Percentiles rank a stretch among this genome's conserved stretches.
Conservation (phyloP, 2,329 filamentous ascomycete species). For the Trichoderma sp. region DNA sequence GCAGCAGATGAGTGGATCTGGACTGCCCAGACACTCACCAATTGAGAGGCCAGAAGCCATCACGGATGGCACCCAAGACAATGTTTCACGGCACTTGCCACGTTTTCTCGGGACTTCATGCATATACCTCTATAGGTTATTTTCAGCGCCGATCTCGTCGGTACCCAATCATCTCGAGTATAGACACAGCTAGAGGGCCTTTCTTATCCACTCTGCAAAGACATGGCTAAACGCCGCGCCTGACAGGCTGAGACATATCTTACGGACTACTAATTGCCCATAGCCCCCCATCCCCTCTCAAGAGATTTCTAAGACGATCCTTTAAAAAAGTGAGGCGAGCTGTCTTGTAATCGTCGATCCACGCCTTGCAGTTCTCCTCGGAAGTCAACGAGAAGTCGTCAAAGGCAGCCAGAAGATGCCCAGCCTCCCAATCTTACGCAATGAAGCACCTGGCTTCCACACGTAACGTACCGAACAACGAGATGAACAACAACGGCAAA, state of each 20-base stretch:
- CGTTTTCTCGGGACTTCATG: not conserved
- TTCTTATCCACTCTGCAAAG: not conserved
- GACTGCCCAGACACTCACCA: not conserved
- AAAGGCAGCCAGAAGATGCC: not conserved
- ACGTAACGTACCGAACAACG: not conserved
- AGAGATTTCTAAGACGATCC: not conserved
- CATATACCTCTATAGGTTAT: not conserved
- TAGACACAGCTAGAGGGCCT: not conserved
- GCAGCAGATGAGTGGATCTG: not conserved
- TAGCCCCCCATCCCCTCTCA: not conserved
- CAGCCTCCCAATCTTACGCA: not conserved
- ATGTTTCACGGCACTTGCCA: not conserved
- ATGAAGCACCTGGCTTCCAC: not conserved
- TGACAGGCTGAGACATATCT: not conserved
- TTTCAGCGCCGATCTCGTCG: not conserved
- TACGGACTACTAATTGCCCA: not conserved
- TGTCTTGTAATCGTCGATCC: not conserved
- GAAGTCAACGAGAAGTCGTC: not conserved
- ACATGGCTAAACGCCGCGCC: not conserved
- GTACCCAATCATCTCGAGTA: not conserved
- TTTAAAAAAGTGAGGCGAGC: not conserved
- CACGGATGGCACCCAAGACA: conserved; percentile 5
- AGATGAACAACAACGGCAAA: not conserved
- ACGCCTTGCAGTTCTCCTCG: not conserved
- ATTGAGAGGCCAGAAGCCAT: not conserved